Base-by-base conservation (phyloP, 345 rosid genomes). In the Combretum micranthum region DNA sequence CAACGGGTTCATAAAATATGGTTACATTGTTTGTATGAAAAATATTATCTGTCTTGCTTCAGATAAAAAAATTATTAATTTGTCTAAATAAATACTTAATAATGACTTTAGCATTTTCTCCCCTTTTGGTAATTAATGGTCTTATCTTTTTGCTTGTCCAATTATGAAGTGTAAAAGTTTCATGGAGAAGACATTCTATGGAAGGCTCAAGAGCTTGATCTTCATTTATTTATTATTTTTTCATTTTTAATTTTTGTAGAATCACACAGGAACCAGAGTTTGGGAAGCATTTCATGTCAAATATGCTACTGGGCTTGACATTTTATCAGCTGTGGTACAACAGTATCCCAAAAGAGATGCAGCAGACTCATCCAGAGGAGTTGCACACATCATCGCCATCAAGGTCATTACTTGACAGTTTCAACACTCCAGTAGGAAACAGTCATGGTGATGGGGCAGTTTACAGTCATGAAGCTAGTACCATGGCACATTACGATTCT, bases 321-420 rank as follows among this genome's bases (percentile, higher is more conserved):
- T 82, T 76, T 55, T 83, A 50, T 58, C 77, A 80, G 77, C 57
- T 79, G 52, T 88, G 94, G 91, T 72, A 74, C 71, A 57, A 68
- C 49, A 71, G 71, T 55, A 71, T 82, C 50, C 63, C 68, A 19
- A 67, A 52, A 54, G 78, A 71, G 50, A 64, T 85, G 61, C 75
- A 72, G 65, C 65, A 64, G 69, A 64, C 65, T 60, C 74, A 67
- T 53, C 49, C 63, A 26, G 72, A 73, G 19, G 62, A 55, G 64
- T 52, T 44, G 42, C 3, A 42, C 49, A 15, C 26, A 18, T 59
- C 69, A 64, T 50, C 44, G 10, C 51, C 57, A 57, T 79, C 76
- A 51, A 74, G 58, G 15, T 39, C 52, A 68, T 63, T 78, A 52
- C 66, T 50, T 58, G 53, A 71, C 53, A 66, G 71, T 64, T 64